A percentile compares a stretch with the other conserved stretches of the same genome.
Conservation (phyloP, 768 basidiomycete species). For the Pleurotus sapidus region DNA sequence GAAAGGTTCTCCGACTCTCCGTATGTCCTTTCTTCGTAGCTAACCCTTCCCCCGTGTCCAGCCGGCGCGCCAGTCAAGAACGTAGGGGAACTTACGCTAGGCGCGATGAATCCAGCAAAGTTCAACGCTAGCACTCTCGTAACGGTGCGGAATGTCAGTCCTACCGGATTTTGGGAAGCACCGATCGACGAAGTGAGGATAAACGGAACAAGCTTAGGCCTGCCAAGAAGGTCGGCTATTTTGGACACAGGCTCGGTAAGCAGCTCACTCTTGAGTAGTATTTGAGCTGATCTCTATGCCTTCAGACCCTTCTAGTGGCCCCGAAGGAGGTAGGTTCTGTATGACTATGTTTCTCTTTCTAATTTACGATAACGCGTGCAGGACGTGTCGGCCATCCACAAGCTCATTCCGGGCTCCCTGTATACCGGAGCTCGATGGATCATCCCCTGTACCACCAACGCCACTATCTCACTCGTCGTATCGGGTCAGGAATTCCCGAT, state of each 20-base stretch:
- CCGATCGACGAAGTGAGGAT: constrained; percentile 44
- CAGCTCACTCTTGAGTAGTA: background rate
- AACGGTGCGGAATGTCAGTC: constrained; percentile 47
- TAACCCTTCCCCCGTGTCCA: background rate
- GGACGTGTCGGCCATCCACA: constrained; percentile 58
- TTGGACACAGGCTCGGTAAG: constrained; percentile 35
- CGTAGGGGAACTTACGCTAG: constrained; percentile 64
- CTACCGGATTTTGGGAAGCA: constrained; percentile 65
- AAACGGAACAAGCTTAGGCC: constrained; percentile 39
- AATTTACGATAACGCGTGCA: constrained; percentile 6
- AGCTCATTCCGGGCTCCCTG: constrained; percentile 51
- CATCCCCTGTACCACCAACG: constrained; percentile 63
- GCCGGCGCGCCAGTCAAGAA: constrained; percentile 24
- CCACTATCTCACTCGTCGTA: constrained; percentile 53
- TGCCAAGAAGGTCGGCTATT: constrained; percentile 53
- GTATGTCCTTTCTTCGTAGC: background rate
- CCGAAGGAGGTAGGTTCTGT: background rate
- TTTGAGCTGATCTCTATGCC: background rate
- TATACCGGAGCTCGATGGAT: constrained; percentile 53
- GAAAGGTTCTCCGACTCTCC: background rate
- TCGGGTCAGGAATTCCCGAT: constrained; percentile 57
- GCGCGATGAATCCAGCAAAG: constrained; percentile 51
- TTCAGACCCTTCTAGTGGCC: constrained; percentile 3
- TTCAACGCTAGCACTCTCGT: constrained; percentile 45
- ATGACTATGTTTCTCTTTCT: background rate